Evolutionary conservation across 2,329 filamentous ascomycete species (phyloP), one percentile per base, ranked within the genome.

Genomic region (Penicillium sp.): DNA sequence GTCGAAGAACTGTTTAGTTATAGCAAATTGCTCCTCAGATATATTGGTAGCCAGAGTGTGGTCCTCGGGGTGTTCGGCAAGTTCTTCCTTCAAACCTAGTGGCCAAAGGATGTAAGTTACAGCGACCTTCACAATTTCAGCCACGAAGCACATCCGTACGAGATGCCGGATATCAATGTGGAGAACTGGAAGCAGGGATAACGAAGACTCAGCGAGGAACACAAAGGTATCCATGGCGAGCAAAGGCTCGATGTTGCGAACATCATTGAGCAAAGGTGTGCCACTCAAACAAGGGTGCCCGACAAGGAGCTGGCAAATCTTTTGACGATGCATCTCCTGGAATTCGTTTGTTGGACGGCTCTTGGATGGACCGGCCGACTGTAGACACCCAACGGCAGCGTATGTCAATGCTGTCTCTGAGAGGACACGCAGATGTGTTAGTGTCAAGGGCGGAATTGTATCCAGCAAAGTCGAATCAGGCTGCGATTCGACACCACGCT

Each of bases 331-430:
- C 56, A 75, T 86, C 56, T 89, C 85, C 42, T 80, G 78, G 54
- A 89, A 90, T 67, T 94, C 90, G 43, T 75, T 76, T 45, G 84
- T 81, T 11, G 89, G 61, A 13, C 64, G 69, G 14, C 58, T 84
- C 56, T 79, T 80, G 58, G 83, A 87, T 7, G 84, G 80, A 0
- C 82, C 80, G 3, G 77, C 78, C 18, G 81, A 79, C 46, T 84
- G 81, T 39, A 93, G 79, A 4, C 85, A 84, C 1, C 90, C 89
- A 55, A 96, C 80, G 1, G 90, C 84, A 51, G 92, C 82, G 71
- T 94, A 97, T 0, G 92, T 92, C 29, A 88, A 84, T 1, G 90
- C 88, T 1, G 92, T 97, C 75, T 97, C 94, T 1, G 90, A 87
- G 23, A 97, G 78, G 27, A 97, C 87, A 45, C 92, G 89, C 27